Evolutionary conservation across 352 stramenopile genomes (phyloP).

Genomic region (Pythium myriotylum): DNA sequence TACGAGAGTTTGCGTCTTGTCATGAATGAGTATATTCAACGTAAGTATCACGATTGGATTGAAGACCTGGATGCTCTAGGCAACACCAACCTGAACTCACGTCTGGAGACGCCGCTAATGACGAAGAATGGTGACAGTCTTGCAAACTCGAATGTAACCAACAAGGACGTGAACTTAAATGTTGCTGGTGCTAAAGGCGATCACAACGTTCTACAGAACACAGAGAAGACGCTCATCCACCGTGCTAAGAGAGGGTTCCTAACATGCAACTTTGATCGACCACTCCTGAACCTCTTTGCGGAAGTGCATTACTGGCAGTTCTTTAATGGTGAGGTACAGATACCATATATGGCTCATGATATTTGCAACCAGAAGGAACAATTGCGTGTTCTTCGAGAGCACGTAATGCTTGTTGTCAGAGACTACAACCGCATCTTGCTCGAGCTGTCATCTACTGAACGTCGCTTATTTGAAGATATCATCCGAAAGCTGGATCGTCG

Average conservation of each 20-base stretch:
- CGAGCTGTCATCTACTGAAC: constrained; percentile 90
- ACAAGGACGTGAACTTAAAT: constrained; percentile 42
- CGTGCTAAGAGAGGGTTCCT: constrained; percentile 86
- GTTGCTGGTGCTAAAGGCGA: constrained; percentile 35
- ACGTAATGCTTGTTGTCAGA: constrained; percentile 94
- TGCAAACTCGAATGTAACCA: constrained; percentile 17
- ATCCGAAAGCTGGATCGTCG: constrained; percentile 93
- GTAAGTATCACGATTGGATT: constrained; percentile 92
- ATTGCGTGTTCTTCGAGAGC: constrained; percentile 89
- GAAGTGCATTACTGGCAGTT: constrained; percentile 93
- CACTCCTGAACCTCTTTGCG: constrained; percentile 91
- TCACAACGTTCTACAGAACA: constrained; percentile 73
- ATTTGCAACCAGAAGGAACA: constrained; percentile 95
- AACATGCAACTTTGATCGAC: constrained; percentile 95
- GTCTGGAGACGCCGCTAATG: constrained; percentile 88
- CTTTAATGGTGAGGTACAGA: constrained; percentile 92
- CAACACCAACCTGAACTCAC: constrained; percentile 74
- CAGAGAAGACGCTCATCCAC: constrained; percentile 78
- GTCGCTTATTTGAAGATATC: constrained; percentile 93
- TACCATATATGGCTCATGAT: constrained; percentile 95
- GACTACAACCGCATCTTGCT: constrained; percentile 96
- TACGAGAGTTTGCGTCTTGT: constrained; percentile 81
- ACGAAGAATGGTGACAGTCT: constrained; percentile 59
- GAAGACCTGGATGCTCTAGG: constrained; percentile 83
- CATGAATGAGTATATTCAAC: constrained; percentile 90